Base-by-base conservation (phyloP, 1,284 basidiomycete species). In the Sutorius eximius region DNA sequence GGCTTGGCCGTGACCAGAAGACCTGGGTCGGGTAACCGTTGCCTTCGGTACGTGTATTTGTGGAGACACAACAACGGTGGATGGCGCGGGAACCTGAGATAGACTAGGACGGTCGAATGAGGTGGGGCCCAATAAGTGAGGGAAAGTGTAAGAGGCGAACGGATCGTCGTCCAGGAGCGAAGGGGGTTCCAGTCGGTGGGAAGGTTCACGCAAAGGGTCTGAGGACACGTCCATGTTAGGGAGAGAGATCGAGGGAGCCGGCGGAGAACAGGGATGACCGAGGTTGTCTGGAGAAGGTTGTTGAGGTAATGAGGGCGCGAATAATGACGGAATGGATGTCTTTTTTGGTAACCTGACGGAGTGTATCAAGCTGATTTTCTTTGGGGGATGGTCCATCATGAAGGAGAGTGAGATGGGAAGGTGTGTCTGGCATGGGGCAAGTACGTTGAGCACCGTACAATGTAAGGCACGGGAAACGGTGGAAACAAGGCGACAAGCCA, bases 121-220 rank as follows among this genome's bases (percentile, higher is more conserved):
- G 41, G 59, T 29, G 22, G 58, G 47, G 43, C 33, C 32, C 37
- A 45, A 49, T 37, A 51, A 29, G 27, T 24, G 52, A 47, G 60
- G 53, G 48, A 42, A 50, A 41, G 57, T 44, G 33, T 16, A 20
- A 27, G 49, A 20, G 49, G 52, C 87, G 60, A 89, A 89, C 5
- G 86, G 86, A 63, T 89, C 86, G 50, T 84, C 82, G 62, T 87
- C 86, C 18, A 87, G 73, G 15, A 81, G 80, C 12, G 55, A 53
- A 20, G 48, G 41, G 12, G 51, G 32, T 13, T 44, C 43, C 1
- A 52, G 36, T 3, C 24, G 27, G 37, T 47, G 38, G 7, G 43
- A 43, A 20, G 20, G 34, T 22, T 45, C 38, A 18, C 12, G 24
- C 32, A 40, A 24, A 4, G 34, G 32, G 34, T 73, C 71, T 20